phyloP scores from a whole-genome alignment of 352 stramenopile genomes.

The Albugo laibachii region DNA sequence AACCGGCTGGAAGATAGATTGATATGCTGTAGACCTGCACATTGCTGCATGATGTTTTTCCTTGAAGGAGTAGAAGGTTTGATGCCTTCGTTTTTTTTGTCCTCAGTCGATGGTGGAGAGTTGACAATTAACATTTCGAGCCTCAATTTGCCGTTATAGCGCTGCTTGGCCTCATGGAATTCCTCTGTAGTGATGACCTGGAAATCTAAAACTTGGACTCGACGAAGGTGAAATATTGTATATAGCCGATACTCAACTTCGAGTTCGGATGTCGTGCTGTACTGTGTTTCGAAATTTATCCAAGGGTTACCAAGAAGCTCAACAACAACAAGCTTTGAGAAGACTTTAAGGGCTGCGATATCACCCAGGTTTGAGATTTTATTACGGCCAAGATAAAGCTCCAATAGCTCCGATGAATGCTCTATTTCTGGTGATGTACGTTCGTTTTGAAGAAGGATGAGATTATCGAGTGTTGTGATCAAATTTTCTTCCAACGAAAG shows the following conservation, averaged over 20 bases:
- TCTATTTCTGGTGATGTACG: too few relatives aligned
- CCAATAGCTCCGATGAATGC: slow-evolving; percentile 16
- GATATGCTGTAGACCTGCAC: slow-evolving; percentile 22
- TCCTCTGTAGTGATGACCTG: slow-evolving; percentile 50
- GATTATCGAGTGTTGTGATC: slow-evolving; percentile 43
- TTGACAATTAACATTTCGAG: slow-evolving; percentile 40
- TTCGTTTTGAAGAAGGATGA: slow-evolving; percentile 7
- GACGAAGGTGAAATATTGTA: slow-evolving; percentile 50
- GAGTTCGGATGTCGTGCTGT: slow-evolving; percentile 11
- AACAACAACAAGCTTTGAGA: slow-evolving; percentile 74
- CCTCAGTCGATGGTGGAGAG: too few relatives aligned
- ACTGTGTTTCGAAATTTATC: too few relatives aligned
- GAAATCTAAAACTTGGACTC: slow-evolving; percentile 71
- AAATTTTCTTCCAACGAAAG: slow-evolving; percentile 75
- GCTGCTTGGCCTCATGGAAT: slow-evolving; percentile 65
- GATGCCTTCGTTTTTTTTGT: too few relatives aligned
- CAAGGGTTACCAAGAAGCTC: slow-evolving; percentile 52
- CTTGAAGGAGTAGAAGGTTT: too few relatives aligned
- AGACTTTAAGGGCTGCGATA: slow-evolving; percentile 52
- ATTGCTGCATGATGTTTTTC: too few relatives aligned
- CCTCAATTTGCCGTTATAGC: slow-evolving; percentile 74
- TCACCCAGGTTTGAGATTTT: slow-evolving; percentile 58
- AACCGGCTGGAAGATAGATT: slow-evolving; percentile 57
- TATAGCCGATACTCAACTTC: slow-evolving; percentile 52
- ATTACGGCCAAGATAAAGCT: slow-evolving; percentile 79